A percentile compares a stretch with the other conserved stretches of the same genome.
Conservation (phyloP, 306 rosid genomes). For the Phaseolus lunatus region DNA sequence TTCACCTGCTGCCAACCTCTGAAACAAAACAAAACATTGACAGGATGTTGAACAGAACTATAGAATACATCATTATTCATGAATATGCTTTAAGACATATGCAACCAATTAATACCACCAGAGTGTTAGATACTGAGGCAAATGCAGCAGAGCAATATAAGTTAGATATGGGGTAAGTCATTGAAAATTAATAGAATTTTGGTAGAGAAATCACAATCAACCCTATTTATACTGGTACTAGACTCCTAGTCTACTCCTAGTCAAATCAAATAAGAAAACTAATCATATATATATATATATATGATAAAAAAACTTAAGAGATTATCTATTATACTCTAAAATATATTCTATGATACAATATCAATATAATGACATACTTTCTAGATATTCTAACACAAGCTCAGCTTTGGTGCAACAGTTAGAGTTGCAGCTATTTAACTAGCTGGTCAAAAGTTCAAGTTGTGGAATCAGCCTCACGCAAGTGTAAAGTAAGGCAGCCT, state of each 20-base stretch:
- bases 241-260: background rate
- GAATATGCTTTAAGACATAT: background rate
- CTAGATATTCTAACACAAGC: background rate
- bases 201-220: background rate
- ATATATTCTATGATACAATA: background rate
- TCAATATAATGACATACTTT: background rate
- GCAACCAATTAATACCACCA: background rate
- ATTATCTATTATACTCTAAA: background rate
- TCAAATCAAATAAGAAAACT: conserved; percentile 15
- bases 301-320: background rate
- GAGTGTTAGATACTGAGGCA: background rate
- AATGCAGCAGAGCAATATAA: background rate
- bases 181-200: background rate
- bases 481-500: background rate
- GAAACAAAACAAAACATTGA: conserved; percentile 17
- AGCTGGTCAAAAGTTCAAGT: background rate
- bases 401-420: background rate
- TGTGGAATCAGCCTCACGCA: background rate
- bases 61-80: background rate
- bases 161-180: background rate
- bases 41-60: conserved; percentile 16
- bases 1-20: conserved; percentile 90
- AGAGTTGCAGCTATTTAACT: background rate
- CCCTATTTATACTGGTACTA: background rate
- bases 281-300: background rate